Base-by-base conservation (phyloP, 192 early-diverging fungal genomes). In the Podochytrium sp. region DNA sequence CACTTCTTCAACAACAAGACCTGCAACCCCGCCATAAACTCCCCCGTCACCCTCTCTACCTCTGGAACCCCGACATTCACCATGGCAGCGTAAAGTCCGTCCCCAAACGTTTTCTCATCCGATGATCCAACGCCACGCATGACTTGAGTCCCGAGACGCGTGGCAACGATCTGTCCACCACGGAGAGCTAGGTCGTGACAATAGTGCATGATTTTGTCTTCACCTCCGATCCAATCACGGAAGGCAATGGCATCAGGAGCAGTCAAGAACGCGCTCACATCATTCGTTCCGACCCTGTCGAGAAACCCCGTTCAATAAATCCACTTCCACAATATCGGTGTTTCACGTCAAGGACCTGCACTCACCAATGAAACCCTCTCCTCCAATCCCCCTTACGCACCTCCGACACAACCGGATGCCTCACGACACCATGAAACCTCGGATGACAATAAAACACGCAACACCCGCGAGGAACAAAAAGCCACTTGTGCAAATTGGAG, bases 401-500 rank as follows among this genome's bases (percentile, higher is more conserved):
- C 16, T 52, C 30, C 6, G 40, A 47, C 12, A 42, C 50, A 20
- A 74, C 42, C 25, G 72, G 72, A 55, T 75, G 74, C 14, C 23
- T n/a, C 14, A 75, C 37, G 3, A 43, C 20, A 10, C 73, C 52
- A 39, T 91, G 87, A 30, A 87, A 73, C 52, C 77, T 65, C 67
- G 78, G 78, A 27, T 80, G 62, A n/a, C 86, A 81, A 63, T 89
- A 90, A 4, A 91, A 65, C 7, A 86, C 71, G 5, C 88, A 85
- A 2, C 80, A 78, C 14, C 86, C 79, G 30, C 84, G 79, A 37
- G 83, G 82, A 57, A 80, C 81, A 79, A 72, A 89, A 14, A 90
- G 43, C 90, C 90, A 91, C 80, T 91, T 91, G 77, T 91, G 90
- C 63, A 80, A 83, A 71, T 89, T 89, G 42, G 84, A 82, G n/a